A percentile compares a stretch with the other conserved stretches of the same genome.
These are phyloP conservation scores for Trichosporon sp. DNA, from an alignment of 1,284 basidiomycete species.

Conservation along the genomic window DNA sequence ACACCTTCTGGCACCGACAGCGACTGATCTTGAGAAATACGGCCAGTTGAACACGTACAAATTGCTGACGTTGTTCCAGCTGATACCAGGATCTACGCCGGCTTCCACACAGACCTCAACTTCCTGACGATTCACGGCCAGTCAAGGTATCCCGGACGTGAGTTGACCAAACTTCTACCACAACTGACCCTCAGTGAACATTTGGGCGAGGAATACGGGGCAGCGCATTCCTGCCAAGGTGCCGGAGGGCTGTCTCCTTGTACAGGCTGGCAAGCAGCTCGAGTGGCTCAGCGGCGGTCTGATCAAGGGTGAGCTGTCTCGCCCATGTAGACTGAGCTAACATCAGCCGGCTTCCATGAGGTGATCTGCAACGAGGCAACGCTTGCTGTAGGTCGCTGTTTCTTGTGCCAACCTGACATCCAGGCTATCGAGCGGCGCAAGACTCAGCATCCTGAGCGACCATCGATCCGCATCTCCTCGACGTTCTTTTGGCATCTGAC, in stretches of 20 bases:
- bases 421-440: conserved; percentile 70
- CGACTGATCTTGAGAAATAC: conserved; percentile 79
- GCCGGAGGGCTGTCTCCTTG: conserved; percentile 63
- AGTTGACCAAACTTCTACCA: conserved; percentile 23
- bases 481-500: conserved; percentile 93
- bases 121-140: conserved; percentile 80
- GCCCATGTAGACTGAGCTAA: conserved; percentile 24
- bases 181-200: conserved; percentile 59
- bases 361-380: conserved; percentile 84
- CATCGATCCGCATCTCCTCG: conserved; percentile 84
- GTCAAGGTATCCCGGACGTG: conserved; percentile 60
- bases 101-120: conserved; percentile 71
- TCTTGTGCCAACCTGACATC: background rate
- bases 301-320: conserved; percentile 64
- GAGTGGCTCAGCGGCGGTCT: conserved; percentile 85
- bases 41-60: conserved; percentile 62
- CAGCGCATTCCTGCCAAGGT: conserved; percentile 82
- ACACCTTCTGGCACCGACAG: conserved; percentile 85
- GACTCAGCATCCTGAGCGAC: conserved; percentile 67
- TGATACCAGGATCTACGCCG: conserved; percentile 73
- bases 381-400: conserved; percentile 61
- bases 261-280: conserved; percentile 89
- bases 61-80: background rate
- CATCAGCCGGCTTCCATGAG: conserved; percentile 77
- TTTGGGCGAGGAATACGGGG: conserved; percentile 89